These are phyloP conservation scores for Myxozyma mucilagina DNA, from an alignment of 805 yeast species.

Conservation along the genomic window DNA sequence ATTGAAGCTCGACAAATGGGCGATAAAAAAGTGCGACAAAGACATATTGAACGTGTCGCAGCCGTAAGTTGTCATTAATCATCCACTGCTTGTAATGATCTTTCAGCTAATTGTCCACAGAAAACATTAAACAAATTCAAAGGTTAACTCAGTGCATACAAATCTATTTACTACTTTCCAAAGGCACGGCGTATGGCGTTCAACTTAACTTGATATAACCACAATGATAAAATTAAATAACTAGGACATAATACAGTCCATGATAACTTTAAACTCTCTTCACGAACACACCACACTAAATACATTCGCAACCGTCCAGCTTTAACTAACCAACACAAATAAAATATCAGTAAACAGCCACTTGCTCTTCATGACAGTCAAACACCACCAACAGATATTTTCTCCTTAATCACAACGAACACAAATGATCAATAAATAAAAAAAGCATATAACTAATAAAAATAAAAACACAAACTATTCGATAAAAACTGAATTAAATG, in stretches of 20 bases:
- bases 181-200: not conserved
- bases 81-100: not conserved
- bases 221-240: not conserved
- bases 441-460: not conserved
- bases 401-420: not conserved
- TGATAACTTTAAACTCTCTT: too few species aligned
- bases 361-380: too few species aligned
- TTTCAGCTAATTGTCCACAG: not conserved
- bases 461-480: not conserved
- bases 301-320: too few species aligned
- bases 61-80: not conserved
- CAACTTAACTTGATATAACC: not conserved
- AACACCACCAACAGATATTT: too few species aligned
- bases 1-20: conserved; percentile 26
- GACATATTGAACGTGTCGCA: conserved; percentile 25
- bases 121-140: conserved; percentile 7
- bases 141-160: conserved; percentile 6
- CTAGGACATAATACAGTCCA: too few species aligned
- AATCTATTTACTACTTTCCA: not conserved
- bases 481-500: not conserved
- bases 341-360: too few species aligned
- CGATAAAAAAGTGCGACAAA: conserved; percentile 14
- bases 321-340: too few species aligned
- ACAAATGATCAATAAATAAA: not conserved
- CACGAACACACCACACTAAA: too few species aligned